Evolutionary conservation across 805 yeast genomes (phyloP).

Genomic region (Nakazawaea ambrosiae): DNA sequence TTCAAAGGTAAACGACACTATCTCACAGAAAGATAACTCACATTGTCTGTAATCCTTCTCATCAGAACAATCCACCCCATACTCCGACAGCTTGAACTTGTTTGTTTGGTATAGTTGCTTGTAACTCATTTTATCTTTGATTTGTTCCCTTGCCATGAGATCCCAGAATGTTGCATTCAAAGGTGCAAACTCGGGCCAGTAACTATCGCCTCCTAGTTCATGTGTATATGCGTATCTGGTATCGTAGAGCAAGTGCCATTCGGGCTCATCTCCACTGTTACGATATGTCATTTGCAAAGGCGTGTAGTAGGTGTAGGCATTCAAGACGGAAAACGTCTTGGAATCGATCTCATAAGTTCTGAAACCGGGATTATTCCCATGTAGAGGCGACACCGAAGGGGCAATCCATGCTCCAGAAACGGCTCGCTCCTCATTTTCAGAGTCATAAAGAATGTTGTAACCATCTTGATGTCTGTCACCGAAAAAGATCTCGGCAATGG

Average conservation of each 20-base stretch:
- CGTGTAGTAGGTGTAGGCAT: constrained; percentile 32
- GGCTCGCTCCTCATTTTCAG: constrained; percentile 13
- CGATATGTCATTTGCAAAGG: constrained; percentile 31
- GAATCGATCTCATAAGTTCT: constrained; percentile 37
- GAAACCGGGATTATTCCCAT: constrained; percentile 33
- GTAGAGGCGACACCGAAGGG: constrained; percentile 33
- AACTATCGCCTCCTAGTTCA: constrained; percentile 27
- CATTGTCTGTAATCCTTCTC: constrained; percentile 2
- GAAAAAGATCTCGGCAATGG: constrained; percentile 36
- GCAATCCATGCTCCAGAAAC: constrained; percentile 37
- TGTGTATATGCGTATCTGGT: constrained; percentile 31
- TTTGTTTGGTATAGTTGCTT: constrained; percentile 29
- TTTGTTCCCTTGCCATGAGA: constrained; percentile 16
- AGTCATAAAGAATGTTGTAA: constrained; percentile 24
- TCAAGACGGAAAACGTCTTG: constrained; percentile 31
- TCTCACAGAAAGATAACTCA: constrained; percentile 7
- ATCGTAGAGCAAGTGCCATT: constrained; percentile 33
- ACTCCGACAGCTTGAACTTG: constrained; percentile 28
- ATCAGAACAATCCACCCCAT: constrained; percentile 23
- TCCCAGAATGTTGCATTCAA: constrained; percentile 39
- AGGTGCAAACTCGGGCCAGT: constrained; percentile 30
- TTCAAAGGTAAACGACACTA: constrained; percentile 7
- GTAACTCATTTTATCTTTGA: constrained; percentile 22
- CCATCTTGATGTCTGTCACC: constrained; percentile 37
- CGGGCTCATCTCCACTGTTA: constrained; percentile 32